Evolutionary conservation across 2,329 filamentous ascomycete species (phyloP), one percentile per base, ranked within the genome.

Genomic region (Dissoconium aciculare): DNA sequence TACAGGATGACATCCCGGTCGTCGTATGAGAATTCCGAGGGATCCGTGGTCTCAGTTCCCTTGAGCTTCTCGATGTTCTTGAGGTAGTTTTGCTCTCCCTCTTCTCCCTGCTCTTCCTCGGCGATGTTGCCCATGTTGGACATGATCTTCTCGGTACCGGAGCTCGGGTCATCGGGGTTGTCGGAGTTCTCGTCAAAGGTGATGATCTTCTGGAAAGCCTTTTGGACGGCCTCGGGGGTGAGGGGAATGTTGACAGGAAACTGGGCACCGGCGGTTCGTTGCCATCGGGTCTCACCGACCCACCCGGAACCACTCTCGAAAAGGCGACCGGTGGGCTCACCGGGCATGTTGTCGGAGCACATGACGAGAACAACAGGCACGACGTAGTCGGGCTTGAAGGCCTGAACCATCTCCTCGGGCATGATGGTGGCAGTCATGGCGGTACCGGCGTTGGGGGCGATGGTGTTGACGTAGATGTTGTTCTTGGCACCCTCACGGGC

Each of bases 311-410:
- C 89, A 45, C 87, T 82, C 63, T 98, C 89, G 61, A 84, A 98
- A 28, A 98, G 69, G 31, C 77, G 78, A 42, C 87, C 87, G 35
- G 84, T 94, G 44, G 79, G 73, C 51, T 79, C 71, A 15, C 28
- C 37, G 15, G 89, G 87, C 31, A 84, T 74, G 61, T 82, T 81
- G 63, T 98, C 89, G 10, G 72, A 77, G 55, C 74, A 82, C 35
- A 98, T 78, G 26, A 85, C 74, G 33, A 87, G 74, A 30, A 98
- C 85, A 21, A 95, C 63, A 38, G 89, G 89, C 31, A 89, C 89
- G 56, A 98, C 85, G 60, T 93, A 95, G 54, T 95, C 87, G 37
- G 89, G 89, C 74, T 95, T 98, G 69, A 98, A 93, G 27, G 89
- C 87, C 64, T 95, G 85, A 11, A 98, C 85, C 64, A 95, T 74